Base-by-base conservation (phyloP, 73 alveolate species). In the Uronychia setigera region DNA sequence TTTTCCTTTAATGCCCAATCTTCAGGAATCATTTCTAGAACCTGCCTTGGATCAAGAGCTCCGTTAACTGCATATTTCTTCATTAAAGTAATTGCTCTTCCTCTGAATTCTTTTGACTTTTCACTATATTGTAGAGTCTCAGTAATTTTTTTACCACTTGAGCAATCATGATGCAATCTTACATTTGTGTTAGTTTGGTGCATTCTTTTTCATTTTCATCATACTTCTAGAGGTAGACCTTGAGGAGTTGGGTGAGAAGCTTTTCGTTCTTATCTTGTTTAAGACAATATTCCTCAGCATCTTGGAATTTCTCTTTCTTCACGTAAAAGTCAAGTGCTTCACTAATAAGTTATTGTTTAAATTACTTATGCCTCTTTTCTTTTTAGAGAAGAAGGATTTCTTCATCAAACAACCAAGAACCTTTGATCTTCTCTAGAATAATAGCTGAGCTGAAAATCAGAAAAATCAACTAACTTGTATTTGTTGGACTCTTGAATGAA, bases 271-370 rank as follows among this genome's bases (percentile, higher is more conserved):
- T 86, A 33, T 86, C 93, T 74, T 80, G 58, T 31, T 78, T 78
- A 1, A 87, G n/a, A 67, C 93, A 87, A 35, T 75, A 87, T 27
- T 87, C 93, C 60, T 78, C 80, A 29, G 93, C 93, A 35, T 87
- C 83, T 35, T 32, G 82, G 74, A 0, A 74, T 59, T 32, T 29
- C 0, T 60, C 81, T 0, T 34, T 33, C 29, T 58, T 86, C 1
- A 87, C 93, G 57, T 58, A 87, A 32, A 29, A 58, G 29, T 87
- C 28, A 9, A 87, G 25, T 26, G 93, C 93, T 74, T 87, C 93
- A 0, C 46, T 46, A 19, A 19, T 5, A 46, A 46, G 5, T 19
- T 11, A 46, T n/a, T n/a, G 19, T 46, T 19, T 46, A 46, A 46
- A 11, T 46, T 46, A 46, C 67, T 46, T 80, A 31, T 87, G 87